A percentile compares a stretch with the other conserved stretches of the same genome.
Evolutionary conservation across 441 rosid species (phyloP).

Genomic region (Gossypium davidsonii): DNA sequence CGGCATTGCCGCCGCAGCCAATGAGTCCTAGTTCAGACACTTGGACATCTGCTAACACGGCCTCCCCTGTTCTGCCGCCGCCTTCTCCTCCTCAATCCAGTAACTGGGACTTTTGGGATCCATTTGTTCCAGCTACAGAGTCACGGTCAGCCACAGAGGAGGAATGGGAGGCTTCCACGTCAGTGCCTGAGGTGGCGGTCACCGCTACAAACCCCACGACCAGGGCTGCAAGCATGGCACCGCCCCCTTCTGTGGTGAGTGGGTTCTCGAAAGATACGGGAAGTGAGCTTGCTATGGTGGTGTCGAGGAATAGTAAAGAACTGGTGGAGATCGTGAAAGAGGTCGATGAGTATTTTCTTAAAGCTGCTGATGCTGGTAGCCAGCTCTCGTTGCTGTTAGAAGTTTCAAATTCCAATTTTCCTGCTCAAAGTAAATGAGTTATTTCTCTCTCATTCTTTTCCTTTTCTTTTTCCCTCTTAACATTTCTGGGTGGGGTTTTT

Average conservation of each 20-base stretch:
- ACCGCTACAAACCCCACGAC: conserved; percentile 36
- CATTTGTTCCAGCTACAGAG: conserved; percentile 51
- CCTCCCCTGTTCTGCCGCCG: conserved; percentile 44
- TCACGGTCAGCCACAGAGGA: conserved; percentile 47
- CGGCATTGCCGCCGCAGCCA: conserved; percentile 22
- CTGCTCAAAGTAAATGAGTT: conserved; percentile 50
- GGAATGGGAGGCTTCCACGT: conserved; percentile 72
- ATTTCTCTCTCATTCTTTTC: not conserved
- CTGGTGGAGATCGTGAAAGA: conserved; percentile 79
- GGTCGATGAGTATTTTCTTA: conserved; percentile 79
- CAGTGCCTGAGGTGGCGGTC: conserved; percentile 42
- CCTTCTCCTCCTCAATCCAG: conserved; percentile 68
- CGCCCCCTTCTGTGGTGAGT: conserved; percentile 55
- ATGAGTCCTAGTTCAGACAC: conserved; percentile 63
- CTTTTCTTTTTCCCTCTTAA: not conserved
- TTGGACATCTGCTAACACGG: conserved; percentile 51
- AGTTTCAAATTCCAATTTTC: conserved; percentile 40
- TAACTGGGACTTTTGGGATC: conserved; percentile 94
- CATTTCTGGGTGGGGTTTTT: not conserved
- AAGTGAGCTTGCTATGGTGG: conserved; percentile 78
- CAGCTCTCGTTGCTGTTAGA: conserved; percentile 60
- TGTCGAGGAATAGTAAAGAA: conserved; percentile 73
- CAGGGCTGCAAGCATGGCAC: conserved; percentile 39
- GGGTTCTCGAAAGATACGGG: conserved; percentile 59
- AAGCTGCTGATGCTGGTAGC: conserved; percentile 69